Percentiles rank a stretch among this genome's conserved stretches.
Conservation (phyloP, 2,329 filamentous ascomycete genomes). For the Curvularia spicifera region DNA sequence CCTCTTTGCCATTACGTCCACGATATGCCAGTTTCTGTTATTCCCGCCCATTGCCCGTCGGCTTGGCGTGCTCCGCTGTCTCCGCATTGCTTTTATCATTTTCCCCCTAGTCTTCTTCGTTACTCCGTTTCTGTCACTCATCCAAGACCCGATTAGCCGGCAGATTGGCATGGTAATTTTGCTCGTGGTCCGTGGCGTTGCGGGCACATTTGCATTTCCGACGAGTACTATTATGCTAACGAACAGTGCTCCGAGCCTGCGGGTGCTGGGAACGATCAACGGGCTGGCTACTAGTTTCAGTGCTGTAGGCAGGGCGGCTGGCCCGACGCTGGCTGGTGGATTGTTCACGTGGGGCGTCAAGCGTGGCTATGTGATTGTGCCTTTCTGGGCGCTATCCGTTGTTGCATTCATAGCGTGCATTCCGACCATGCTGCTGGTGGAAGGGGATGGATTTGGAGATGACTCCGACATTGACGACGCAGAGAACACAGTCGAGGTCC, state of each 20-base stretch:
- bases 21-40: constrained; percentile 82
- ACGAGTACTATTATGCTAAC: constrained; percentile 89
- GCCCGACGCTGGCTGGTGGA: constrained; percentile 75
- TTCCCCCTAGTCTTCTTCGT: constrained; percentile 79
- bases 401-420: constrained; percentile 71
- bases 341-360: constrained; percentile 79
- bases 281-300: constrained; percentile 85
- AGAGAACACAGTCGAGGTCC: constrained; percentile 32
- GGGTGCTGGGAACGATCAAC: constrained; percentile 85
- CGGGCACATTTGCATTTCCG: constrained; percentile 85
- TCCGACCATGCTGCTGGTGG: constrained; percentile 74
- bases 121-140: constrained; percentile 80
- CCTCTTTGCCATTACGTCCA: constrained; percentile 78
- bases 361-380: constrained; percentile 75
- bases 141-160: constrained; percentile 58
- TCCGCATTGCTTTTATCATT: constrained; percentile 68
- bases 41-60: constrained; percentile 77
- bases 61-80: constrained; percentile 77
- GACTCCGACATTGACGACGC: constrained; percentile 48
- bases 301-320: constrained; percentile 78
- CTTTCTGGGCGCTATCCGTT: constrained; percentile 78
- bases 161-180: constrained; percentile 67
- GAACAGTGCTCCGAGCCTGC: constrained; percentile 78
- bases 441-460: constrained; percentile 71
- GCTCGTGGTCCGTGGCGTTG: constrained; percentile 76